These are phyloP conservation scores for Penicillium sp. DNA, from an alignment of 2,329 filamentous ascomycete genomes.

Conservation along the genomic window DNA sequence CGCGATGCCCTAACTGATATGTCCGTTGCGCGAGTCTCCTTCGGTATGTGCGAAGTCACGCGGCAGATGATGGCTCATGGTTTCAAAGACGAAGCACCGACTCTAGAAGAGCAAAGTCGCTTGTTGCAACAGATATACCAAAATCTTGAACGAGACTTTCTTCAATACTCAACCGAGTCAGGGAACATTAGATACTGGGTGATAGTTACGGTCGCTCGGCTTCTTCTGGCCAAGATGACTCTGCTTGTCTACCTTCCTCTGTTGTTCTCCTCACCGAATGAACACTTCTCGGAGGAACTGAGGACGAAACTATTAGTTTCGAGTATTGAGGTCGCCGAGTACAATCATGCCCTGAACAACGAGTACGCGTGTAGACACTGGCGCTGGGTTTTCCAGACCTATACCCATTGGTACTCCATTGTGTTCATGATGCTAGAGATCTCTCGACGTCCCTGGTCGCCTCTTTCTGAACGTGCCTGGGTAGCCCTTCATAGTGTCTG, in stretches of 20 bases:
- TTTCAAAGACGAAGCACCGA: slow-evolving; percentile 29
- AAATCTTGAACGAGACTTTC: slow-evolving; percentile 44
- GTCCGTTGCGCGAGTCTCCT: slow-evolving; percentile 42
- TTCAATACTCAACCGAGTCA: slow-evolving; percentile 41
- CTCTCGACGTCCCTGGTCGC: slow-evolving; percentile 47
- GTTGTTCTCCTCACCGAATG: slow-evolving; percentile 39
- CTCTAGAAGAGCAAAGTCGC: slow-evolving; percentile 44
- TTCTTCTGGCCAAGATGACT: slow-evolving; percentile 42
- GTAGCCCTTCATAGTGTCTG: slow-evolving; percentile 44
- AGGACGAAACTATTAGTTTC: slow-evolving; percentile 39
- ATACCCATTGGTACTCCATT: slow-evolving; percentile 59
- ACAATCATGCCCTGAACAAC: slow-evolving; percentile 54
- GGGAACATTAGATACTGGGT: slow-evolving; percentile 50
- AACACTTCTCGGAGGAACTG: slow-evolving; percentile 37
- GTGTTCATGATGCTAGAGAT: slow-evolving; percentile 56
- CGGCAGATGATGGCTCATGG: slow-evolving; percentile 37
- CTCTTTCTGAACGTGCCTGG: slow-evolving; percentile 51
- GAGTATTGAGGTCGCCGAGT: slow-evolving; percentile 46
- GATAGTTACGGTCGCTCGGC: slow-evolving; percentile 43
- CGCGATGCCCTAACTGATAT: slow-evolving; percentile 56
- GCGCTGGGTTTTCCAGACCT: slow-evolving; percentile 60
- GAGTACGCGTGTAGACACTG: slow-evolving; percentile 52
- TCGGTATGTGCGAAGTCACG: slow-evolving; percentile 37
- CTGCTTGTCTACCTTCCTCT: slow-evolving; percentile 55
- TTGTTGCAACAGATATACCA: slow-evolving; percentile 50